Percentiles rank a stretch among this genome's conserved stretches.
Conservation (phyloP, 345 rosid species). For the Salix dunnii region DNA sequence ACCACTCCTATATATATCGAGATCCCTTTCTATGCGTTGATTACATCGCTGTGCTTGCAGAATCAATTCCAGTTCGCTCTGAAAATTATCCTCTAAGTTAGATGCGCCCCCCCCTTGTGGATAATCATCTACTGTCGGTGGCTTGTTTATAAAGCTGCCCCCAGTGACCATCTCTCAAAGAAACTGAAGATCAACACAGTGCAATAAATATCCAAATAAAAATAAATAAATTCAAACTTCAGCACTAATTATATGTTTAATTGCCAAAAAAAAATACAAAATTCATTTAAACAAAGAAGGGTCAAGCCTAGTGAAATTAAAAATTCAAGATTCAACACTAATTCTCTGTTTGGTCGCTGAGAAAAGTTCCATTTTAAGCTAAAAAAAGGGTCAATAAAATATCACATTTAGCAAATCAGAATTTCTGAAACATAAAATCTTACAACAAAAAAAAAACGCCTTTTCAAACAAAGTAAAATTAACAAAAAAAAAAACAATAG, state of each 20-base stretch:
- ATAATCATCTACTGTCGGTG: constrained; percentile 42
- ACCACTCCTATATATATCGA: constrained; percentile 66
- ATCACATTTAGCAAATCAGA: background rate
- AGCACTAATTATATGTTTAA: background rate
- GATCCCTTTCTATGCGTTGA: constrained; percentile 47
- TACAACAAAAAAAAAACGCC: background rate
- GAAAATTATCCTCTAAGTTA: constrained; percentile 55
- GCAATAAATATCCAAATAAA: background rate
- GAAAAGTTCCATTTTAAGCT: background rate
- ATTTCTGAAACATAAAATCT: background rate
- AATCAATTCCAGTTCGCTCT: constrained; percentile 62
- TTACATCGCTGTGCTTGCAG: constrained; percentile 51
- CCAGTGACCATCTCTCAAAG: constrained; percentile 44
- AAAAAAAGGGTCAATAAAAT: background rate
- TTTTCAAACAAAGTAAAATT: background rate
- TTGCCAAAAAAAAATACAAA: background rate
- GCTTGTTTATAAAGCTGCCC: constrained; percentile 56
- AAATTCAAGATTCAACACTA: background rate
- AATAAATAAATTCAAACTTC: background rate
- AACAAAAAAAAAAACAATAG: background rate
- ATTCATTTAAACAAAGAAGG: background rate
- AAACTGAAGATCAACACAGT: background rate
- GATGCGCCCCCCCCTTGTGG: constrained; percentile 44
- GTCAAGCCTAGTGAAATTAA: background rate
- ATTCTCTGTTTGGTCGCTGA: background rate